phyloP scores from a whole-genome alignment of 2,329 filamentous ascomycete genomes.

The Coniella lustricola region DNA sequence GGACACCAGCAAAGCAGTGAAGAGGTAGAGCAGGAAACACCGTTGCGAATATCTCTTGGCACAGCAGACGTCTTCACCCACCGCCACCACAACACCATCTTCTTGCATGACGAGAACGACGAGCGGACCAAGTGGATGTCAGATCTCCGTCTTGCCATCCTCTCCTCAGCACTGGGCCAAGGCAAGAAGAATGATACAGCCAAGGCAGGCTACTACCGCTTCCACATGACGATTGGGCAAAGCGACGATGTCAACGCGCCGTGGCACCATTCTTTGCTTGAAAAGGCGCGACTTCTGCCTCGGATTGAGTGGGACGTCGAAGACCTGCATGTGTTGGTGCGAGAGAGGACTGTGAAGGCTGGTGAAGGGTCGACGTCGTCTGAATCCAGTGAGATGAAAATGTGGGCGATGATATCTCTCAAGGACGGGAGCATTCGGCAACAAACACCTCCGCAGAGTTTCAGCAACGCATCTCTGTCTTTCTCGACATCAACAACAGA shows the following conservation, averaged over 20 bases:
- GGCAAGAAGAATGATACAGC: conserved; percentile 20
- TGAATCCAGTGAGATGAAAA: conserved; percentile 37
- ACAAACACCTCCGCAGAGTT: conserved; percentile 19
- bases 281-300: conserved; percentile 45
- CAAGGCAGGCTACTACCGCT: conserved; percentile 28
- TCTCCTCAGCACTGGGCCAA: conserved; percentile 30
- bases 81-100: conserved; percentile 43
- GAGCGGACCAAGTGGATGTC: conserved; percentile 20
- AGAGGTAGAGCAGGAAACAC: conserved; percentile 7
- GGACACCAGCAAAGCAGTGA: no score
- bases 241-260: conserved; percentile 38
- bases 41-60: conserved; percentile 30
- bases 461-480: conserved; percentile 17
- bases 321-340: conserved; percentile 45
- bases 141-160: conserved; percentile 28
- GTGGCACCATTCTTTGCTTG: conserved; percentile 42
- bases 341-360: conserved; percentile 25
- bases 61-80: conserved; percentile 41
- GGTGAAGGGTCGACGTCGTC: conserved; percentile 18
- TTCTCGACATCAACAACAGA: neutral
- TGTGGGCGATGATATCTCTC: conserved; percentile 45
- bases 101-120: conserved; percentile 29
- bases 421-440: conserved; percentile 18
- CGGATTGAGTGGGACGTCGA: conserved; percentile 40
- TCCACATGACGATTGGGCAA: conserved; percentile 57